Base-by-base conservation (phyloP, 805 yeast species). In the Pichia phayaonensis region DNA sequence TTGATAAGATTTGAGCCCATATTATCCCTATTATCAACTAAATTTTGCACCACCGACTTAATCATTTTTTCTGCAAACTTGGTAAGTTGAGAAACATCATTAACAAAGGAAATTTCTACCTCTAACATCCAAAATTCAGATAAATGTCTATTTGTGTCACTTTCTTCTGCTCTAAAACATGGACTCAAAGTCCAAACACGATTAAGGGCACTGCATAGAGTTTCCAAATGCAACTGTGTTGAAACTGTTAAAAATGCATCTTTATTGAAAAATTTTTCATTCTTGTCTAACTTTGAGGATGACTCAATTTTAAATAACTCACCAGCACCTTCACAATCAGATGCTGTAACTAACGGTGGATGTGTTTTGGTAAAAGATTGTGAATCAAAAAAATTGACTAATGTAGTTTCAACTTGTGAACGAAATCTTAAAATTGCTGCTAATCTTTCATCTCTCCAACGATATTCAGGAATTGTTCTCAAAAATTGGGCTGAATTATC, bases 61-160 rank as follows among this genome's bases (percentile, higher is more conserved):
- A 88, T 72, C 95, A 90, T 84, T 1, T 62, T 61, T 63, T 90
- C 96, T 2, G 84, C 79, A 46, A 88, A 75, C 2, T 60, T 60
- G 1, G 92, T 83, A 50, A 94, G 66, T 53, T 84, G 84, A 4
- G 63, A 61, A 8, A 90, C 76, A 15, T 72, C 66, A 6, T 73
- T 72, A 2, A 85, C 67, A 64, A 86, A 86, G 10, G 88, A 81
- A 21, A 89, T 66, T 63, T 94, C 99, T 0, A 90, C 95, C 66
- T 94, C 99, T 2, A 94, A 68, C 97, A 94, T 90, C 97, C 97
- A 94, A 65, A 94, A 94, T 66, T 94, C 99, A 52, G 92, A 79
- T 52, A 94, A 68, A 65, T 94, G 99, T 47, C 99, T 75, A 59
- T 82, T 86, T 0, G 99, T 94, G 61, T 89, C 90, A 51, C 95